Evolutionary conservation across 2,329 filamentous ascomycete genomes (phyloP).

Genomic region (Fusarium sp.): DNA sequence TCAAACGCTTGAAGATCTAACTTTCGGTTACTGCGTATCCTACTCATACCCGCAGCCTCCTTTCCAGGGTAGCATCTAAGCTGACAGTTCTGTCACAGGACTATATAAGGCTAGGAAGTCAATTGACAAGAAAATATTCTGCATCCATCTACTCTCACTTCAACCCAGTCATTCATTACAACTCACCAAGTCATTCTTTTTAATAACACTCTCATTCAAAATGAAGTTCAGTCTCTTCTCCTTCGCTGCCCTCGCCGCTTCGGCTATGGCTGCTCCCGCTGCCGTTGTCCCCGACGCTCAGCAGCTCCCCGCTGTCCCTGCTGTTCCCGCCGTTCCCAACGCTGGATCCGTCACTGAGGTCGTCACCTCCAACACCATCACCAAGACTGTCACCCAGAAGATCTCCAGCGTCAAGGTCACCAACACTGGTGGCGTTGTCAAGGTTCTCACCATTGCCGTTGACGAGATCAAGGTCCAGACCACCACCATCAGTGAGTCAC

Average conservation of each 20-base stretch:
- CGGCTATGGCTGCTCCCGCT: constrained; percentile 20
- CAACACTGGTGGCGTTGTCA: constrained; percentile 28
- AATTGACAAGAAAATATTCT: neutral
- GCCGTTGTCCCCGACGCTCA: neutral
- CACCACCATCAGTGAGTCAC: constrained; percentile 16
- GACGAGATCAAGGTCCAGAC: constrained; percentile 21
- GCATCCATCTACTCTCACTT: constrained; percentile 9
- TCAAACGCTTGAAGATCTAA: constrained; percentile 16
- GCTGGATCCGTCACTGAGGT: neutral
- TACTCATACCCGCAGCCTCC: constrained; percentile 10
- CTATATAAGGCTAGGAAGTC: constrained; percentile 11
- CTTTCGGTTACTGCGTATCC: constrained; percentile 14
- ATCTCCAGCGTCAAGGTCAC: constrained; percentile 15
- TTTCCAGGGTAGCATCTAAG: neutral
- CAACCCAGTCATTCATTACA: constrained; percentile 28
- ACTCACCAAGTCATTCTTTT: constrained; percentile 34
- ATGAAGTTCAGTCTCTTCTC: constrained; percentile 37
- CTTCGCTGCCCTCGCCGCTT: constrained; percentile 17
- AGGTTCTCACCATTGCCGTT: constrained; percentile 26
- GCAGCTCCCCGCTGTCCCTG: neutral
- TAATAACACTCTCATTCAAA: constrained; percentile 1
- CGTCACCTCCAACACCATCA: constrained; percentile 14
- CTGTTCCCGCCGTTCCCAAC: constrained; percentile 61
- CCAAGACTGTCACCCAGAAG: constrained; percentile 33
- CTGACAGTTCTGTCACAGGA: neutral